Evolutionary conservation across 2,329 filamentous ascomycete species (phyloP), one percentile per base, ranked within the genome.

Genomic region (Massarina eburnea): DNA sequence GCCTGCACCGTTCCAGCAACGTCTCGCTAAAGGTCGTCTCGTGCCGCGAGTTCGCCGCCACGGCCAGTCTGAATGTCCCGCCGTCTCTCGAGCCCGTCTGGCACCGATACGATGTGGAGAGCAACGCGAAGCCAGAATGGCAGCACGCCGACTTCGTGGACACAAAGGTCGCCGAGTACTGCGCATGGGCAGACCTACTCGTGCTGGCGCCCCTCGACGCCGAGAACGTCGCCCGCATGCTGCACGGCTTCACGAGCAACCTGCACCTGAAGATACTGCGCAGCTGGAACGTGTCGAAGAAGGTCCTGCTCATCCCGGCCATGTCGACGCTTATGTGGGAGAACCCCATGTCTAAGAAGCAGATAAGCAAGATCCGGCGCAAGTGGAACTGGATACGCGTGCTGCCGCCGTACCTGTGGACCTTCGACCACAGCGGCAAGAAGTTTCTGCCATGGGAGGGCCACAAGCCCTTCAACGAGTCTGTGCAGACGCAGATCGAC

Each of bases 301-400:
- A 86, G 58, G 87, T 95, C 22, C 73, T 96, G 39, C 74, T 96
- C 46, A 85, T 95, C 6, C 91, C 91, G 0, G 89, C 89, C 54
- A 95, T 96, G 91, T 92, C 88, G 26, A 83, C 83, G 1, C 80
- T 88, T 49, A 91, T 92, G 83, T 95, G 90, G 90, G 84, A 91
- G 64, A 91, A 94, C 60, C 89, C 91, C 2, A 85, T 91, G 73
- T 95, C 89, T 14, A 89, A 88, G 73, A 87, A 90, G 60, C 91
- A 96, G 64, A 79, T 96, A 49, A 86, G 82, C 70, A 94, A 95
- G 71, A 82, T 96, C 33, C 80, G 85, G 53, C 78, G 83, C 52
- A 91, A 90, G 67, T 95, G 89, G 89, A 85, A 85, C 42, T 96
- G 90, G 89, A 82, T 96, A 41, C 81, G 86, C 51, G 83, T 94